phyloP scores from a whole-genome alignment of 2,329 filamentous ascomycete genomes.

The Sarocladium strictum region DNA sequence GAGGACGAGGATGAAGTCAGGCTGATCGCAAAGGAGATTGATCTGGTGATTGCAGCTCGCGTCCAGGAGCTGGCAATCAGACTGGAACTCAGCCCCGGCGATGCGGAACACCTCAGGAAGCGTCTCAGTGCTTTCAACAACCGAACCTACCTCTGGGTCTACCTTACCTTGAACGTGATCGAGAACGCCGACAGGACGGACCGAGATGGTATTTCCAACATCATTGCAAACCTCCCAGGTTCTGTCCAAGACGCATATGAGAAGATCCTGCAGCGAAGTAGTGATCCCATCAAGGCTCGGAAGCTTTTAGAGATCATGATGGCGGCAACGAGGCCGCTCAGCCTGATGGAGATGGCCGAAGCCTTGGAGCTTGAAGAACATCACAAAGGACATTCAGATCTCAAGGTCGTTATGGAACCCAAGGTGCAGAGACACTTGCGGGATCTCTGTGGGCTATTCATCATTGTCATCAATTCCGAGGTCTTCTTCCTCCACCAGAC shows the following conservation, averaged over 20 bases:
- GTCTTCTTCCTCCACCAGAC: slow-evolving; percentile 25
- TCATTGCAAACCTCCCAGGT: slow-evolving; percentile 13
- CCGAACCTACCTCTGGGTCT: slow-evolving; percentile 21
- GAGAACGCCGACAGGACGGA: slow-evolving; percentile 11
- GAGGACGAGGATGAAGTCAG: slow-evolving; percentile 13
- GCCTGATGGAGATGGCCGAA: slow-evolving; percentile 16
- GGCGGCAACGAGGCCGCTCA: slow-evolving; percentile 18
- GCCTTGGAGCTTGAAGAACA: slow-evolving; percentile 13
- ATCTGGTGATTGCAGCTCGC: slow-evolving; percentile 14
- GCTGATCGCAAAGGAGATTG: slow-evolving; percentile 17
- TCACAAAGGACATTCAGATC: slow-evolving; percentile 10
- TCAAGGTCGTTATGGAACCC: slow-evolving; percentile 1
- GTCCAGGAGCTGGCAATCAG: slow-evolving; percentile 8
- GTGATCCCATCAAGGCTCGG: slow-evolving; percentile 10
- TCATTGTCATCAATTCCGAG: slow-evolving; percentile 17
- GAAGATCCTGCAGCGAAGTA: slow-evolving; percentile 17
- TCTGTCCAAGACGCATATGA: slow-evolving; percentile 21
- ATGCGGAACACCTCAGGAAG: slow-evolving; percentile 11
- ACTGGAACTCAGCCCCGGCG: slow-evolving; percentile 4
- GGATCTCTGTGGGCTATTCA: slow-evolving; percentile 26
- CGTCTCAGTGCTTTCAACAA: slow-evolving; percentile 14
- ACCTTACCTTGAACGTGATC: slow-evolving; percentile 16
- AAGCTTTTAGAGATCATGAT: slow-evolving; percentile 19
- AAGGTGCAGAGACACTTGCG: slow-evolving; percentile 14
- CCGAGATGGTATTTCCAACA: slow-evolving; percentile 10